Conservation (phyloP, 2,329 filamentous ascomycete genomes). For the Aspergillus flavus region DNA sequence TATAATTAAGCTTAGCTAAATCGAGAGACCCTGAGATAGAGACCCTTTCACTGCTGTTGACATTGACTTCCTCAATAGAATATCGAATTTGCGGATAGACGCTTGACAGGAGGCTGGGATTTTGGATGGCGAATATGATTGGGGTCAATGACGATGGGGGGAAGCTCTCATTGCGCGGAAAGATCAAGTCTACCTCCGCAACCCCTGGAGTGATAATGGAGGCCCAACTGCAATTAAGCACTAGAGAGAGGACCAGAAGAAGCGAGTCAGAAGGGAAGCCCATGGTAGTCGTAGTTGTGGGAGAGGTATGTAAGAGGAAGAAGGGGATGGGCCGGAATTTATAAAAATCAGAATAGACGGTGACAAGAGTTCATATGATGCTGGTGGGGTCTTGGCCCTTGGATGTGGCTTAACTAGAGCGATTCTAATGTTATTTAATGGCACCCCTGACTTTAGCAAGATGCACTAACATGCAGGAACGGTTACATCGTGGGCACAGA, state of each 20-base stretch:
- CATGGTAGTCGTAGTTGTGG: background rate
- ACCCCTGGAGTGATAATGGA: no score
- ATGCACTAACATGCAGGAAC: background rate
- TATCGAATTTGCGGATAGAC: no score
- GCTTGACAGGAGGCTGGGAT: conserved; percentile 8
- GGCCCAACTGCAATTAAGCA: background rate
- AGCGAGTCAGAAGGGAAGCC: background rate
- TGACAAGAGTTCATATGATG: background rate
- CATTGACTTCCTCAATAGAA: no score
- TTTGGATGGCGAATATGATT: conserved; percentile 18
- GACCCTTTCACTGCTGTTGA: background rate
- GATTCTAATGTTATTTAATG: no score
- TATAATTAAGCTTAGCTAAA: background rate
- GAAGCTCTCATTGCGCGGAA: conserved; percentile 15
- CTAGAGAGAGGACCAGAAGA: background rate
- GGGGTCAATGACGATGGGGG: conserved; percentile 8
- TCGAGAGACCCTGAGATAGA: background rate
- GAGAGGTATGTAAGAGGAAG: background rate
- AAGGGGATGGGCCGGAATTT: background rate
- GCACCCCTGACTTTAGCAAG: no score
- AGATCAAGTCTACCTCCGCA: background rate
- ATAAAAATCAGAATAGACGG: background rate
- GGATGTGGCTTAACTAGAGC: background rate
- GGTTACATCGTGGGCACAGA: background rate
- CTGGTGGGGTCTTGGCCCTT: background rate